phyloP scores from a whole-genome alignment of 2,329 filamentous ascomycete species.

The Neonectria faginata region DNA sequence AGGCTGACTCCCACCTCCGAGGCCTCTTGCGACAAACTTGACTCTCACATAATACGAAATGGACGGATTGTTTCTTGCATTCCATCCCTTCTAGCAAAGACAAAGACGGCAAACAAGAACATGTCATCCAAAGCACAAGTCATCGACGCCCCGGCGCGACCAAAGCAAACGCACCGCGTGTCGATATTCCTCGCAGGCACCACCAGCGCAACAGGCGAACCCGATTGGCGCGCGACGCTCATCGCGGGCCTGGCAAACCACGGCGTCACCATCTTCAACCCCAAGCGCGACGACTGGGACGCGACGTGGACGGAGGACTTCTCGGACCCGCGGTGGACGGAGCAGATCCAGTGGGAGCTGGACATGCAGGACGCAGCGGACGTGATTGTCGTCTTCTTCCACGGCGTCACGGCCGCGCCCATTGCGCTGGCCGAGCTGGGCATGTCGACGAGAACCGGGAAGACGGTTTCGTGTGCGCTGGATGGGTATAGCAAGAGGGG shows the following conservation, averaged over 20 bases:
- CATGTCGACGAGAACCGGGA: constrained; percentile 58
- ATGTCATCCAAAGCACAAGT: constrained; percentile 12
- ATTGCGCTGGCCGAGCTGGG: constrained; percentile 72
- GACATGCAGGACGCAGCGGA: constrained; percentile 64
- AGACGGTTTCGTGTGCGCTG: constrained; percentile 65
- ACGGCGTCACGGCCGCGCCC: constrained; percentile 63
- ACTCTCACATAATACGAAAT: too few relatives aligned
- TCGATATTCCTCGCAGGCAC: constrained; percentile 70
- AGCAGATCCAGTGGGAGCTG: constrained; percentile 73
- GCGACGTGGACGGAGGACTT: constrained; percentile 63
- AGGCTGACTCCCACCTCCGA: background rate
- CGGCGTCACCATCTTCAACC: constrained; percentile 68
- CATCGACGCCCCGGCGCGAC: constrained; percentile 16
- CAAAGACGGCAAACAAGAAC: background rate
- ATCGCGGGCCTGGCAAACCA: constrained; percentile 52
- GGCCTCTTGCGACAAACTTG: background rate
- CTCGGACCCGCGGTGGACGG: constrained; percentile 57
- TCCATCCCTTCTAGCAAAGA: background rate
- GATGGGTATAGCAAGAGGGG: constrained; percentile 67
- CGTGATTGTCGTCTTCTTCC: constrained; percentile 69
- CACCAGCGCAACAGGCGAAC: constrained; percentile 56
- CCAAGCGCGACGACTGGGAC: constrained; percentile 68
- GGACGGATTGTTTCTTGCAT: too few relatives aligned
- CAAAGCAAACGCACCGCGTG: background rate
- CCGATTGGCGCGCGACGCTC: constrained; percentile 66